A percentile compares a stretch with the other conserved stretches of the same genome.
These are phyloP conservation scores for Chalaropsis thielavioides DNA, from an alignment of 2,329 filamentous ascomycete species.

Conservation along the genomic window DNA sequence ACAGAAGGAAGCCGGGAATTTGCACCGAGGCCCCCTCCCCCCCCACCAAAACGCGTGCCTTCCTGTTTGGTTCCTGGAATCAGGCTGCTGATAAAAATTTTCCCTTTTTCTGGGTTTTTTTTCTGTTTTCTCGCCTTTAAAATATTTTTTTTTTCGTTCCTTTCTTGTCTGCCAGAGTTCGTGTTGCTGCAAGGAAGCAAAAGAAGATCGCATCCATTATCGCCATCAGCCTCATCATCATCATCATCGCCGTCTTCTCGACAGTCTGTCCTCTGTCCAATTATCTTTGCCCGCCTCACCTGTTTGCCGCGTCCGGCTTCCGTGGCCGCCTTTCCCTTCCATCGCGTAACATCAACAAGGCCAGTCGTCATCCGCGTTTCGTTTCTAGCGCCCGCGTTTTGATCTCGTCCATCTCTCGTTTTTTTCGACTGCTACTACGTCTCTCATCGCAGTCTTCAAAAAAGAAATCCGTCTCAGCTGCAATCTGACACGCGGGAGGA, in stretches of 20 bases:
- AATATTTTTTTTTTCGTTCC: neutral
- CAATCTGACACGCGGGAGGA: neutral
- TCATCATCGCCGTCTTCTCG: neutral
- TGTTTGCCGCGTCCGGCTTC: neutral
- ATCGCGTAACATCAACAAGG: neutral
- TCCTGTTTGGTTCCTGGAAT: neutral
- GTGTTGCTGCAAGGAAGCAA: conserved; percentile 1
- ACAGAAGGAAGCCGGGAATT: neutral
- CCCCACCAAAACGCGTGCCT: neutral
- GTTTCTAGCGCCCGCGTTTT: neutral
- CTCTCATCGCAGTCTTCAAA: too few species aligned
- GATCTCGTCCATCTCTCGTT: neutral
- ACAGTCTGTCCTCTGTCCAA: neutral
- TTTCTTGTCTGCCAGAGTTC: neutral
- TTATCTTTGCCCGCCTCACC: neutral
- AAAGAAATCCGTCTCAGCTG: neutral
- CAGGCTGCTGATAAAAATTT: neutral
- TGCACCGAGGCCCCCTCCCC: neutral
- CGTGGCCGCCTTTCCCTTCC: neutral
- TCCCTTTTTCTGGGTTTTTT: neutral
- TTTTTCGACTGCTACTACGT: neutral
- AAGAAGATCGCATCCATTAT: neutral
- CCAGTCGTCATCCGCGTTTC: neutral
- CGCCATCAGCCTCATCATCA: neutral
- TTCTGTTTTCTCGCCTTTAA: neutral